phyloP scores from a whole-genome alignment of 148 eudicot genomes.

The Vaccinium darrowii region DNA sequence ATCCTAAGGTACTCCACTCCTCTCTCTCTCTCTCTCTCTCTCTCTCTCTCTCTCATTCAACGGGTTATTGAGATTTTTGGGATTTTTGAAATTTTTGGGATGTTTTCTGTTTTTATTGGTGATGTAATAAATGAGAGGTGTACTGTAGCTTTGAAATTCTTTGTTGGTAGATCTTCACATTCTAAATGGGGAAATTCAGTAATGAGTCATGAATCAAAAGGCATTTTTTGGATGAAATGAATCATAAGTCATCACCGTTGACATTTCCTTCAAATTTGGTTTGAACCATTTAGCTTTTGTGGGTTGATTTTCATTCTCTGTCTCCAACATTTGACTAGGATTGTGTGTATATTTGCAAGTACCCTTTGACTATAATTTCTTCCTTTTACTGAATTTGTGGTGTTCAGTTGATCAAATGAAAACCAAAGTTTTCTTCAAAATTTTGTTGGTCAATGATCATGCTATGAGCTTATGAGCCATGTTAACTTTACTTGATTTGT shows the following conservation, averaged over 20 bases:
- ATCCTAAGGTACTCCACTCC: neutral
- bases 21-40: neutral
- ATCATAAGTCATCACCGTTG: neutral
- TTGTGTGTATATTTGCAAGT: neutral
- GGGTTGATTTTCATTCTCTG: no score
- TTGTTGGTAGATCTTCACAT: neutral
- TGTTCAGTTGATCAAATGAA: neutral
- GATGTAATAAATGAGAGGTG: neutral
- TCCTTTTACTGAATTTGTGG: neutral
- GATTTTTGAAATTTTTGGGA: neutral
- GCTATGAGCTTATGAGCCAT: neutral
- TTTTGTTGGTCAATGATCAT: neutral
- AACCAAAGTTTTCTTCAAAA: no score
- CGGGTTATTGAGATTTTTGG: neutral
- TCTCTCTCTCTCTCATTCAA: neutral
- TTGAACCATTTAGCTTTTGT: neutral
- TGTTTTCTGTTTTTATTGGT: neutral
- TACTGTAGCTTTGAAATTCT: neutral
- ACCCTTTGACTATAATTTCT: neutral
- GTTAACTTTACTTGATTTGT: neutral
- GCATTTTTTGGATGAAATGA: no score
- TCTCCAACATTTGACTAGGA: neutral
- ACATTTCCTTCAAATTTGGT: neutral
- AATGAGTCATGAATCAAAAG: neutral
- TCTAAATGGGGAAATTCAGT: neutral